These are phyloP conservation scores for Magnaporthiopsis incrustans DNA, from an alignment of 2,329 filamentous ascomycete genomes.

Conservation along the genomic window DNA sequence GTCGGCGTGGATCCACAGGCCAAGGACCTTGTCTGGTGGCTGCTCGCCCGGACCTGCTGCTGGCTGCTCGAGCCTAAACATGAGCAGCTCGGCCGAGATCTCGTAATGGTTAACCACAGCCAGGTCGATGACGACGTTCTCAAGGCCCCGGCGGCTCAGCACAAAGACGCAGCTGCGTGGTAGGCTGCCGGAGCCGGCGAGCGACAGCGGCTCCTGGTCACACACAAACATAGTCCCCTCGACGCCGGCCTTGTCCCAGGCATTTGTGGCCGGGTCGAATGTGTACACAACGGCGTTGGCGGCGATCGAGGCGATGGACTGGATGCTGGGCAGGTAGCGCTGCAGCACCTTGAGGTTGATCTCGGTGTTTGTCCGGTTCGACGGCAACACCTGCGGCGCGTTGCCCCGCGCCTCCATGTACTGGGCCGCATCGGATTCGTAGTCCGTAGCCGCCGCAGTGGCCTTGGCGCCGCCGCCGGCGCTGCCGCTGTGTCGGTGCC, in stretches of 20 bases:
- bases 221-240: constrained; percentile 90
- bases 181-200: constrained; percentile 21
- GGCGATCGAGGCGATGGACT: constrained; percentile 68
- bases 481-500: constrained; percentile 19
- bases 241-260: constrained; percentile 79
- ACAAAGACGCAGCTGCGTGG: constrained; percentile 56
- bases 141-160: constrained; percentile 62
- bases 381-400: constrained; percentile 39
- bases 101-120: constrained; percentile 55
- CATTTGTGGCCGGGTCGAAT: constrained; percentile 54
- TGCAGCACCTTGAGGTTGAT: constrained; percentile 81
- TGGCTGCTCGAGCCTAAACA: constrained; percentile 33
- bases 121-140: constrained; percentile 64
- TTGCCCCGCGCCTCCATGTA: constrained; percentile 34
- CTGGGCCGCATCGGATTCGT: constrained; percentile 56
- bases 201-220: constrained; percentile 42
- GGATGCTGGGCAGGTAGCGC: constrained; percentile 70
- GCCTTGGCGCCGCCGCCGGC: constrained; percentile 26
- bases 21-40: constrained; percentile 32
- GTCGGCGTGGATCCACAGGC: constrained; percentile 43
- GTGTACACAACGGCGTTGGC: constrained; percentile 82
- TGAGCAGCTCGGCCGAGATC: constrained; percentile 47
- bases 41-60: constrained; percentile 21
- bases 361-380: constrained; percentile 67
- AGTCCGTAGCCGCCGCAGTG: constrained; percentile 39